Evolutionary conservation across 495 filamentous ascomycete genomes (phyloP), one percentile per base, ranked within the genome.

Genomic region (Penicillium argentinense): DNA sequence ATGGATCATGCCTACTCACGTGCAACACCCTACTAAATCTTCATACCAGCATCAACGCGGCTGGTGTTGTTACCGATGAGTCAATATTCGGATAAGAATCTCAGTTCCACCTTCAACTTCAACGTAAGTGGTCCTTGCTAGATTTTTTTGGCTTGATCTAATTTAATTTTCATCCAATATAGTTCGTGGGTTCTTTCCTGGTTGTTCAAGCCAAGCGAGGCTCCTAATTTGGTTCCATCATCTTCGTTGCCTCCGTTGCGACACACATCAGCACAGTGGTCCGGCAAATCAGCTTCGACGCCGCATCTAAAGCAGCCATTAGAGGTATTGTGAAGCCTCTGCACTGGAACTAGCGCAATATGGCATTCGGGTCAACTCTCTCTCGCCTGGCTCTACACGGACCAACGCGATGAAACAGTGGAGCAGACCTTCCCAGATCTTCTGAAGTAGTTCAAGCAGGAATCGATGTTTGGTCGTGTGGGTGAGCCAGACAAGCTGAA

Each of bases 301-400:
- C 71, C 43, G 64, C 73, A 0, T 72, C 66, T 36, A 77, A 79
- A 53, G 75, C 54, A 25, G 75, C 57, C 11, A 58, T 77, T 1
- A 71, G 74, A 17, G 75, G 73, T 2, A 71, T 79, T 36, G 66
- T 63, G 11, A 77, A 79, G 43, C 63, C 64, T 33, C 66, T 79
- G 75, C 73, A 27, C 53, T 79, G 45, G 76, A 78, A 49, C 47
- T 78, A 26, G 76, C 73, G 0, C 58, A 63, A 9, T 64, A 63
- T 40, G 72, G 72, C 5, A 65, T 79, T 12, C 54, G 74, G 14
- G 62, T 64, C 4, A 79, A 79, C 49, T 58, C 71, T 11, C 54
- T 79, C 4, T 61, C 63, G n/a, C 74, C 76, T 21, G 76, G 76
- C 25, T 41, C 30, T 32, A 47, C 23, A 47, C 39, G 44, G 39